Evolutionary conservation across 73 alveolate genomes (phyloP).

Genomic region (Stentor roeselii): DNA sequence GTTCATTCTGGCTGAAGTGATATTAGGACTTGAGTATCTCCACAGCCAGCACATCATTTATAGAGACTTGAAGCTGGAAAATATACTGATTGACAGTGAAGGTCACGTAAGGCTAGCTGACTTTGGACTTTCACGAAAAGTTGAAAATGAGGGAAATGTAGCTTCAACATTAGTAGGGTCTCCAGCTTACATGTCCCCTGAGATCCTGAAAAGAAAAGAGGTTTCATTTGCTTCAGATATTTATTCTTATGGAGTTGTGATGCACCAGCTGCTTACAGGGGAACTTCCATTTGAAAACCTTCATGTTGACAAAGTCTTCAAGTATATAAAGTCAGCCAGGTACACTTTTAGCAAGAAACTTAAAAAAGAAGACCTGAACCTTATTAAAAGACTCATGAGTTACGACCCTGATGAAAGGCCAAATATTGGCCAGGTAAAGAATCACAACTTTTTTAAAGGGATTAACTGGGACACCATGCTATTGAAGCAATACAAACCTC

Average conservation of each 20-base stretch:
- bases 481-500: conserved; percentile 80
- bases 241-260: conserved; percentile 61
- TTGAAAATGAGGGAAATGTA: conserved; percentile 47
- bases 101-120: conserved; percentile 88
- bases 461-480: conserved; percentile 92
- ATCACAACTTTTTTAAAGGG: conserved; percentile 83
- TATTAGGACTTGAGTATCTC: conserved; percentile 54
- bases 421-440: conserved; percentile 64
- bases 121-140: conserved; percentile 87
- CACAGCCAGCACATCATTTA: conserved; percentile 51
- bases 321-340: not conserved
- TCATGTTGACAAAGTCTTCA: not conserved
- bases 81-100: conserved; percentile 73
- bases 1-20: conserved; percentile 57
- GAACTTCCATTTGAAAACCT: conserved; percentile 52
- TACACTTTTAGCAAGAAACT: not conserved
- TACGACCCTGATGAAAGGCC: conserved; percentile 27
- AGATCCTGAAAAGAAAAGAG: conserved; percentile 42
- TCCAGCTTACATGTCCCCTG: conserved; percentile 97
- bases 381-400: not conserved
- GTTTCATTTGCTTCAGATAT: conserved; percentile 66
- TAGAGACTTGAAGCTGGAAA: conserved; percentile 94
- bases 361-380: not conserved
- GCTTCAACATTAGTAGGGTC: conserved; percentile 95
- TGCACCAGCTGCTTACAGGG: conserved; percentile 63